Base-by-base conservation (phyloP, 257 asterid species). In the Lycium ferocissimum region DNA sequence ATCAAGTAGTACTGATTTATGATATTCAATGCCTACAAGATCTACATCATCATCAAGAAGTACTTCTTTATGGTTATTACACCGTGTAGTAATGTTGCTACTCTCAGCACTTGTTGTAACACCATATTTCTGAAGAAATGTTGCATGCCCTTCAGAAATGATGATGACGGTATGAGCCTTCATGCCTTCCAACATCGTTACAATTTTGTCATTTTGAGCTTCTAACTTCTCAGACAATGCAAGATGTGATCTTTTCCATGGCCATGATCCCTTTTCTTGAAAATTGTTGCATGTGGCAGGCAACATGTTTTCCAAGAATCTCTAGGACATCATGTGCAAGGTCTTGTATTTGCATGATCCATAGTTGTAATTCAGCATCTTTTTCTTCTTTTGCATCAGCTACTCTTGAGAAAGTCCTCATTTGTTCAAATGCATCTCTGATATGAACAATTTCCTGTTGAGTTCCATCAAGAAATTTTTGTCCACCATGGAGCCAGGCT, bases 291-390 rank as follows among this genome's bases (percentile, higher is more conserved):
- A 76, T 14, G n/a, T 76, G 59, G 26, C 61, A 75, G 59, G 26
- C 61, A 75, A 75, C 63, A 83, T 83, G 87, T 14, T 65, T 87
- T 13, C 88, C 94, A 13, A 92, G 85, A 80, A 83, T 84, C 81
- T 92, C 89, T 72, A 87, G 84, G 20, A 83, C 85, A 62, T 88
- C 94, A 11, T 88, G 83, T 1, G 91, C 87, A 35, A 82, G 84
- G 14, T 89, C 92, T 26, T 88, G 86, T 2, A 91, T 89, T 80
- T 89, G 91, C 9, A 63, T 61, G 37, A 88, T 53, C 93, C 94
- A 90, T 71, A 61, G 80, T 47, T 85, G 86, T 49, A 89, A 84
- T 22, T 14, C 63, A 26, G 72, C 82, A 61, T 89, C 85, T 6
- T 20, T 76, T 13, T 90, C 92, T 66, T 84, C 90, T 65, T 61